A percentile compares a stretch with the other conserved stretches of the same genome.
Conservation (phyloP, 2,329 filamentous ascomycete genomes). For the Verticillium isaacii region DNA sequence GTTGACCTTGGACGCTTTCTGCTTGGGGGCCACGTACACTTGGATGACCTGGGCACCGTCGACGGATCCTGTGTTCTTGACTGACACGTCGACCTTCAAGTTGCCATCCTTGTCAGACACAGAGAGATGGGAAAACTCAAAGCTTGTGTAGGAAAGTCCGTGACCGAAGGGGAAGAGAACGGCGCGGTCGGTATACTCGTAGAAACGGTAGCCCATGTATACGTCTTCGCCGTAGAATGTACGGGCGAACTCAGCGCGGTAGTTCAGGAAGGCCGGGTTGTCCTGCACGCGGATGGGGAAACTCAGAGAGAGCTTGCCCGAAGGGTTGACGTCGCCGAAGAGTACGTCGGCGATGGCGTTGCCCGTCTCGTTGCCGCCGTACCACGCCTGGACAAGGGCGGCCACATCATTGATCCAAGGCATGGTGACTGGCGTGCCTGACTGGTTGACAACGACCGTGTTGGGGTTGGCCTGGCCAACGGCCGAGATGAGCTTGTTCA, state of each 20-base stretch:
- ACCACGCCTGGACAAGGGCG: conserved; percentile 70
- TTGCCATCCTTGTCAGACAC: conserved; percentile 34
- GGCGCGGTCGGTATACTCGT: conserved; percentile 55
- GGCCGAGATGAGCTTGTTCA: conserved; percentile 61
- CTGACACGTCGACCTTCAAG: conserved; percentile 36
- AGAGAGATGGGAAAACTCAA: conserved; percentile 41
- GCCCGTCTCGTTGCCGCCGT: conserved; percentile 70
- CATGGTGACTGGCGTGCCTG: conserved; percentile 65
- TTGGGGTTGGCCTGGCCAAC: conserved; percentile 61
- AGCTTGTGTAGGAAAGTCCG: conserved; percentile 66
- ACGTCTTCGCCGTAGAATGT: conserved; percentile 68
- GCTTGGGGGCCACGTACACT: conserved; percentile 44
- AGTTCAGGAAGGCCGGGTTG: conserved; percentile 69
- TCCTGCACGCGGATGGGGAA: conserved; percentile 60
- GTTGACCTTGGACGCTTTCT: conserved; percentile 41
- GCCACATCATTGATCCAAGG: conserved; percentile 50
- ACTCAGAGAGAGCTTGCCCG: conserved; percentile 68
- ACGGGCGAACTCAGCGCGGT: conserved; percentile 56
- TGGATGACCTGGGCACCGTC: conserved; percentile 43
- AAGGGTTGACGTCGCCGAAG: conserved; percentile 63
- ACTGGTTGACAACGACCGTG: conserved; percentile 65
- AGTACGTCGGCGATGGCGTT: conserved; percentile 69
- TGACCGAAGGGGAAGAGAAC: conserved; percentile 68
- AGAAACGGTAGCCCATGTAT: conserved; percentile 69
- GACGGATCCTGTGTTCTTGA: conserved; percentile 50